Evolutionary conservation across 768 basidiomycete genomes (phyloP), one percentile per base, ranked within the genome.

Genomic region (Amanita thiersii): DNA sequence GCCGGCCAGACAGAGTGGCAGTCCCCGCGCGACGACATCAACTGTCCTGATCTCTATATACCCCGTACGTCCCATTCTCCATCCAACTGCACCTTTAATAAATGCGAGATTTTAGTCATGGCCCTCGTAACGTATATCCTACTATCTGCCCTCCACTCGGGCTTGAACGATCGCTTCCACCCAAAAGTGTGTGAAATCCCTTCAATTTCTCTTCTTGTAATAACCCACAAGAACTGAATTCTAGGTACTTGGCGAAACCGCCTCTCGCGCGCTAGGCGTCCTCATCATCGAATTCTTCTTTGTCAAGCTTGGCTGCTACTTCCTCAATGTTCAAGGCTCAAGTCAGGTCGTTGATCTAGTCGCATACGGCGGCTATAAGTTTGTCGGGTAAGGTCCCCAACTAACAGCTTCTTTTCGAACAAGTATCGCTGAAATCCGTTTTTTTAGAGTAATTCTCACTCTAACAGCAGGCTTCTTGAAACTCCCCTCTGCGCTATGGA

Each of bases 351-450:
- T 86, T 3, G 91, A 96, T 55, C 62, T 98, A 36, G 63, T 96
- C 21, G 87, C 93, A 0, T 98, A 97, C 56, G 86, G 84, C 3
- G 94, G 96, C 0, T 98, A 98, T 65, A 98, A 99, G 56, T 98
- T 99, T 52, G 88, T 97, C 20, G 94, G 90, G 90, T 91, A 49
- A 20, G 80, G 64, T 2, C 1, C 15, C n/a, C 11, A 19, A 44
- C 12, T 15, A 9, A 20, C 26, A 14, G 12, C 23, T 10, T 15
- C 12, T 36, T 20, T 12, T 44, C 39, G 24, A 24, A 10, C 21
- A n/a, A 15, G 2, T 3, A 26, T 11, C 4, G 4, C 11, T 26
- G 23, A 29, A 44, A 5, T 12, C 7, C 39, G 21, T 17, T 31
- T 37, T 35, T 37, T 15, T 47, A 93, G 92, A 1, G 88, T 97